Percentiles rank a stretch among this genome's conserved stretches.
phyloP scores from a whole-genome alignment of 2,329 filamentous ascomycete species.

The Ophiocordyceps camponoti-floridani region DNA sequence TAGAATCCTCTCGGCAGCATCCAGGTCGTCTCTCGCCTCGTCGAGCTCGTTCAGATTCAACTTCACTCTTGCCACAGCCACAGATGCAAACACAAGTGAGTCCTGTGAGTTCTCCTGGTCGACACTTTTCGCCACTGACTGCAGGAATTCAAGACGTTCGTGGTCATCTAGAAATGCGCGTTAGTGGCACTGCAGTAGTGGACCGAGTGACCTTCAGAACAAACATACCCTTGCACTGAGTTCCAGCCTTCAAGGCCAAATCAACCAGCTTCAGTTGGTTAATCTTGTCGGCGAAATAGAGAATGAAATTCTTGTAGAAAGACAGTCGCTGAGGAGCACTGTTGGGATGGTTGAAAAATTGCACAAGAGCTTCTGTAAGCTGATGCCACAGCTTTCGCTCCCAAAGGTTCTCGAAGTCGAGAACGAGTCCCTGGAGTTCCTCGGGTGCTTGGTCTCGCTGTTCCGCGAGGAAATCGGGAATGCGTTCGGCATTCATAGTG shows the following conservation, averaged over 20 bases:
- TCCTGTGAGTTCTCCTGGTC: slow-evolving; percentile 88
- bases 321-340: slow-evolving; percentile 72
- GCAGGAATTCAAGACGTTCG: slow-evolving; percentile 72
- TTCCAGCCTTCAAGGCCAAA: slow-evolving; percentile 70
- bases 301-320: slow-evolving; percentile 88
- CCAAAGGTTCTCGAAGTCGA: slow-evolving; percentile 93
- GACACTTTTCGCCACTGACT: slow-evolving; percentile 69
- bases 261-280: slow-evolving; percentile 96
- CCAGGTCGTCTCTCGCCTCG: slow-evolving; percentile 72
- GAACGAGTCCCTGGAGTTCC: slow-evolving; percentile 71
- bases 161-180: slow-evolving; percentile 49
- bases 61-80: slow-evolving; percentile 77
- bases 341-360: slow-evolving; percentile 70
- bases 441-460: slow-evolving; percentile 78
- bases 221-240: slow-evolving; percentile 55
- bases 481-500: slow-evolving; percentile 68
- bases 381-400: slow-evolving; percentile 99
- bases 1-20: slow-evolving; percentile 71
- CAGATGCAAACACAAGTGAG: slow-evolving; percentile 83
- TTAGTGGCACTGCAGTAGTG: slow-evolving; percentile 1
- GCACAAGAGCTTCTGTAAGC: slow-evolving; percentile 72
- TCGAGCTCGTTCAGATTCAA: slow-evolving; percentile 62
- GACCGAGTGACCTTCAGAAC: background rate
- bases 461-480: slow-evolving; percentile 80
- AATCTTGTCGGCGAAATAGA: slow-evolving; percentile 95